phyloP scores from a whole-genome alignment of 2,329 filamentous ascomycete genomes.

The Aspergillus persii region DNA sequence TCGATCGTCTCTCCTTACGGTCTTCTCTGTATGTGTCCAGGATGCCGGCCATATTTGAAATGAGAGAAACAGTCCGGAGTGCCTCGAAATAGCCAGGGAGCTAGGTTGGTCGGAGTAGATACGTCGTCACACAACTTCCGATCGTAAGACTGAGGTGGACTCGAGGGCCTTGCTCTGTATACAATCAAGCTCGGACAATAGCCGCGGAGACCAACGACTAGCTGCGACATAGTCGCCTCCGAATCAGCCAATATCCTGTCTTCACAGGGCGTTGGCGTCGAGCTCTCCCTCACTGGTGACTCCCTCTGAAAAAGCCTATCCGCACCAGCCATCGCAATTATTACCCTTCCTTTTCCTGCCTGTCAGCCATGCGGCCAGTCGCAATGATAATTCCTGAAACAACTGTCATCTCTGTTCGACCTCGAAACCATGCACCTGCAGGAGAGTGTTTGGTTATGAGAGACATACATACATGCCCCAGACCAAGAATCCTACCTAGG shows the following conservation, averaged over 20 bases:
- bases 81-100: not conserved
- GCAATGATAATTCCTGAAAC: not conserved
- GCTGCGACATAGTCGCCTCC: not conserved
- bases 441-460: not conserved
- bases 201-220: constrained; percentile 5
- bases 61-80: not conserved
- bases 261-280: not conserved
- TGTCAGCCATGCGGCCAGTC: not conserved
- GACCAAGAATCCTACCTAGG: not conserved
- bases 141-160: not conserved
- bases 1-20: not conserved
- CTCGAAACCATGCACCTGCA: not conserved
- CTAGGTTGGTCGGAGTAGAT: not conserved
- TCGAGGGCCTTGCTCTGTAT: not conserved
- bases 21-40: not conserved
- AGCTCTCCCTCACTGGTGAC: not conserved
- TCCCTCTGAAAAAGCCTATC: not conserved
- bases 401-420: not conserved
- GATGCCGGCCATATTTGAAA: not conserved
- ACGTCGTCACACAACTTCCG: not conserved
- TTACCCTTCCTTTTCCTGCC: not conserved
- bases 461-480: not conserved
- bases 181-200: constrained; percentile 9
- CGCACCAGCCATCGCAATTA: not conserved
- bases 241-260: constrained; percentile 11